These are phyloP conservation scores for Nidularia pulvinata DNA, from an alignment of 768 basidiomycete genomes.

Conservation along the genomic window DNA sequence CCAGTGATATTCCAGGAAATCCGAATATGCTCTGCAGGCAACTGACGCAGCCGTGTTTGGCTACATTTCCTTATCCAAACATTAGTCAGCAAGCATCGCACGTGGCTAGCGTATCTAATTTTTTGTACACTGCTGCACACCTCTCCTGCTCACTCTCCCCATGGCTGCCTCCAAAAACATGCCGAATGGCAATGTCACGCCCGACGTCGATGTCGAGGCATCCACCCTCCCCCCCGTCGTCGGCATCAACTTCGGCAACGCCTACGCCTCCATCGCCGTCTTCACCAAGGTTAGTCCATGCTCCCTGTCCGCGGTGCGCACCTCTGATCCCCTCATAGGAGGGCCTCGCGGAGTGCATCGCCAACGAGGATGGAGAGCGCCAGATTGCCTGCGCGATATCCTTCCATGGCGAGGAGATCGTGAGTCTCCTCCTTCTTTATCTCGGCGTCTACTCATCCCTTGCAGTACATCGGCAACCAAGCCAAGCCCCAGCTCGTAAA, in stretches of 20 bases:
- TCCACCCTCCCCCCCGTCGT: conserved; percentile 62
- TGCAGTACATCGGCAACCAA: conserved; percentile 95
- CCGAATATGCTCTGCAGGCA: too few relatives aligned
- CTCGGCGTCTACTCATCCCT: conserved; percentile 7
- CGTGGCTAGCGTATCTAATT: too few relatives aligned
- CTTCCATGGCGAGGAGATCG: conserved; percentile 90
- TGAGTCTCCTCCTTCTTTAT: conserved; percentile 32
- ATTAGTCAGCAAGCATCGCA: too few relatives aligned
- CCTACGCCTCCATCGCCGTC: conserved; percentile 93
- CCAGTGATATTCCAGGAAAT: too few relatives aligned
- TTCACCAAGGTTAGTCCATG: conserved; percentile 79
- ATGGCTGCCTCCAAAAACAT: not conserved
- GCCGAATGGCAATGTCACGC: conserved; percentile 24
- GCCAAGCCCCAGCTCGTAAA: conserved; percentile 95
- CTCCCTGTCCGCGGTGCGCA: not conserved
- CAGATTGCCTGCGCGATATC: conserved; percentile 96
- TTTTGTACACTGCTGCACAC: not conserved
- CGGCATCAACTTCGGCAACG: conserved; percentile 96
- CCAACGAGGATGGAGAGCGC: conserved; percentile 97
- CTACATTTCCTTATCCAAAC: too few relatives aligned
- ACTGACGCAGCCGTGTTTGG: too few relatives aligned
- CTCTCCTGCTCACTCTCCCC: not conserved
- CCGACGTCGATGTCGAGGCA: conserved; percentile 53
- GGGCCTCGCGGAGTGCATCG: conserved; percentile 91
- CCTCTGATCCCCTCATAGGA: conserved; percentile 50